These are phyloP conservation scores for Hura crepitans DNA, from an alignment of 441 rosid species.

Conservation along the genomic window DNA sequence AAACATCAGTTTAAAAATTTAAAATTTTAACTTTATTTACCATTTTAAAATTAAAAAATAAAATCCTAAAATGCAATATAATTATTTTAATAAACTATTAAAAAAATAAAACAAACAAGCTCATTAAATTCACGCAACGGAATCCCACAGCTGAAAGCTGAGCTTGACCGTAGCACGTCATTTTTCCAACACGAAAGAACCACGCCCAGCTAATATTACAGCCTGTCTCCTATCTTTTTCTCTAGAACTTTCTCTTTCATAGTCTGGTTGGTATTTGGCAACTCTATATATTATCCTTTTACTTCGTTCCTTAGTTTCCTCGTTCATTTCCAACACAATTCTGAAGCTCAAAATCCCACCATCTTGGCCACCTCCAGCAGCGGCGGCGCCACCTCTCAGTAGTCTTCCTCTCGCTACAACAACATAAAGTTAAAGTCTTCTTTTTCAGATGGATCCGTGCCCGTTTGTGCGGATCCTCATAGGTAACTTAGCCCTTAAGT, in stretches of 20 bases:
- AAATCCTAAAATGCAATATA: background rate
- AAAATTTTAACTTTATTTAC: background rate
- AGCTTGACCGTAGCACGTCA: conserved; percentile 24
- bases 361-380: background rate
- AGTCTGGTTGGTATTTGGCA: background rate
- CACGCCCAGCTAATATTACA: conserved; percentile 57
- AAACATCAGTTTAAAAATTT: no score
- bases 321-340: background rate
- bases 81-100: background rate
- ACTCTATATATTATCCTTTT: conserved; percentile 11
- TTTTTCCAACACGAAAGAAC: background rate
- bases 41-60: background rate
- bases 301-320: background rate
- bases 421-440: background rate
- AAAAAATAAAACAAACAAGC: background rate
- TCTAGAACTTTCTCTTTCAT: background rate
- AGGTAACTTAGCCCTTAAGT: conserved; percentile 49
- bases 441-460: conserved; percentile 61
- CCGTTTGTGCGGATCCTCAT: conserved; percentile 52
- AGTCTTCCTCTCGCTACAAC: background rate
- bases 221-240: conserved; percentile 39
- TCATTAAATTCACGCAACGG: no score
- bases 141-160: background rate
- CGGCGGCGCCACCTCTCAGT: background rate
- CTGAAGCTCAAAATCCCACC: background rate